Percentiles rank a stretch among this genome's conserved stretches.
Evolutionary conservation across 2,329 filamentous ascomycete genomes (phyloP).

Genomic region (Colletotrichum salicis): DNA sequence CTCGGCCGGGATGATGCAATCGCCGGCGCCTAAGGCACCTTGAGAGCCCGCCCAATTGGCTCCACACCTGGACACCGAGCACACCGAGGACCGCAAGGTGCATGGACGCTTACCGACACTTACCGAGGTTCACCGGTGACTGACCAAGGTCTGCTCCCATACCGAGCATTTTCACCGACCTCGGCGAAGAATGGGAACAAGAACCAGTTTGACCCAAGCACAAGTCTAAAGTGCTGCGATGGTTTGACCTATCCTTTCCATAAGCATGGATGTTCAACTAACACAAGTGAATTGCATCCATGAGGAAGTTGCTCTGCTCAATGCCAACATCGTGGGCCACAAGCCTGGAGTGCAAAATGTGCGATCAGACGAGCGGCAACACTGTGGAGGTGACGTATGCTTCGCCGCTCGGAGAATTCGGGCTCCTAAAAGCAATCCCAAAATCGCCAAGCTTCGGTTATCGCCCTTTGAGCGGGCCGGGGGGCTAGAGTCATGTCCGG

Average conservation of each 20-base stretch:
- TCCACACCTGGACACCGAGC: not conserved
- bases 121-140: not conserved
- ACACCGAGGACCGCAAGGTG: not conserved
- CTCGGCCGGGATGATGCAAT: slow-evolving; percentile 34
- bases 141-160: not conserved
- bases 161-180: not conserved
- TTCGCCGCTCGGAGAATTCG: not conserved
- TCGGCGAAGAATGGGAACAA: not conserved
- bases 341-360: not conserved
- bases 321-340: not conserved
- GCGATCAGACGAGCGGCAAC: not conserved
- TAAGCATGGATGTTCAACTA: too few species aligned
- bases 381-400: not conserved
- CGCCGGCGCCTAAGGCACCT: slow-evolving; percentile 33
- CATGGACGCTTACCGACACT: not conserved
- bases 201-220: not conserved
- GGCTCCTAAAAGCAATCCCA: not conserved
- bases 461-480: not conserved
- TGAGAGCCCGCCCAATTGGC: slow-evolving; percentile 14
- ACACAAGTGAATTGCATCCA: not conserved
- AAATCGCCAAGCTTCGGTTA: not conserved
- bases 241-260: not conserved
- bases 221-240: not conserved
- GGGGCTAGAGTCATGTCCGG: not conserved
- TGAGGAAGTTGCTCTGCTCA: not conserved